Conservation (phyloP, 345 rosid species). For the Eucalyptus brandiana region DNA sequence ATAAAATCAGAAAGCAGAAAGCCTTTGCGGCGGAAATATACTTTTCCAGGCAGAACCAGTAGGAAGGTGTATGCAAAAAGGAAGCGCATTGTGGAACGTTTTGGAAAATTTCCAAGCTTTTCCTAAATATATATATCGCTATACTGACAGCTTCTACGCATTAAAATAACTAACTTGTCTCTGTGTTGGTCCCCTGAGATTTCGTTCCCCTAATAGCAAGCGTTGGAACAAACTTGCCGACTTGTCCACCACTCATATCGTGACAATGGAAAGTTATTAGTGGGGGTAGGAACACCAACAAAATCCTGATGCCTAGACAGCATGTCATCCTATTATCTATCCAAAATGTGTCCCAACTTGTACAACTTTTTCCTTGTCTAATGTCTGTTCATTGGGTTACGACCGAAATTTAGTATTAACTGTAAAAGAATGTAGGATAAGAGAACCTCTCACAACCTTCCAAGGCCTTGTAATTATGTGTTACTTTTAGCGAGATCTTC, state of each 20-base stretch:
- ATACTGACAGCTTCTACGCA: neutral
- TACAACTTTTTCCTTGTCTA: neutral
- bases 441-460: neutral
- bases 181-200: neutral
- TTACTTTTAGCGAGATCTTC: neutral
- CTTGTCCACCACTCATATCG: constrained; percentile 6
- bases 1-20: neutral
- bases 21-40: neutral
- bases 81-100: neutral
- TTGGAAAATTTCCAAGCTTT: neutral
- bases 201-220: constrained; percentile 26
- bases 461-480: neutral
- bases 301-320: neutral
- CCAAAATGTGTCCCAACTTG: neutral
- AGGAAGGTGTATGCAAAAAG: neutral
- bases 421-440: neutral
- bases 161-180: neutral
- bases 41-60: neutral
- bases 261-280: constrained; percentile 2
- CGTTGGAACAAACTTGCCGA: constrained; percentile 4
- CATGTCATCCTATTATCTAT: neutral
- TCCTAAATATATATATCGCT: neutral
- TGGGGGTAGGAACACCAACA: constrained; percentile 3
- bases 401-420: neutral
- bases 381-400: neutral